A percentile compares a stretch with the other conserved stretches of the same genome.
phyloP scores from a whole-genome alignment of 23 red algal species.

The Gracilaria gracilis region DNA sequence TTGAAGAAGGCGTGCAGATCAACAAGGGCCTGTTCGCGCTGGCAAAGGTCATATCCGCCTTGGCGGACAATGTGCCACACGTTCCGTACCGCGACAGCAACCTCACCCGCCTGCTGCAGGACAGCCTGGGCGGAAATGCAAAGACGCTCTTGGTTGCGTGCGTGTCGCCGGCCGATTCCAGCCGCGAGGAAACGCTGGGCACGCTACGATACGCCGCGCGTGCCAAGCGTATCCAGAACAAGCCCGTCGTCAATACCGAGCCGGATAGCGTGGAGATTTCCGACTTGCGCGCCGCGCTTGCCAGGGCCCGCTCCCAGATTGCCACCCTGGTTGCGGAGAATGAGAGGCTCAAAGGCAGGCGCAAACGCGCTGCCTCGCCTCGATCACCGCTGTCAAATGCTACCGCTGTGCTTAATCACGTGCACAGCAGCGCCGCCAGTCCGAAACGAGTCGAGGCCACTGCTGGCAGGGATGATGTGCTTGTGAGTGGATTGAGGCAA shows the following conservation, averaged over 20 bases:
- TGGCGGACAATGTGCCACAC: conserved; percentile 44
- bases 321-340: conserved; percentile 79
- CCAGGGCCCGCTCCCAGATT: conserved; percentile 70
- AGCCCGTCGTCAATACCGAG: conserved; percentile 89
- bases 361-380: background rate
- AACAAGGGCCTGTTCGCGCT: conserved; percentile 91
- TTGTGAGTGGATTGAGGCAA: conserved; percentile 16
- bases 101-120: conserved; percentile 91
- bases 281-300: conserved; percentile 62
- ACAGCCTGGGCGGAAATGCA: conserved; percentile 90
- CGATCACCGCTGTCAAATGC: background rate
- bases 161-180: conserved; percentile 73
- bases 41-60: conserved; percentile 88
- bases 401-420: background rate
- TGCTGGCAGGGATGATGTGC: conserved; percentile 36
- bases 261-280: conserved; percentile 70
- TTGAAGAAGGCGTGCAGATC: conserved; percentile 92
- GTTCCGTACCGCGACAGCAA: conserved; percentile 97
- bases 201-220: conserved; percentile 93
- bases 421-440: background rate
- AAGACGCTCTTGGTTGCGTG: conserved; percentile 84
- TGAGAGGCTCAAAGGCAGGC: conserved; percentile 31
- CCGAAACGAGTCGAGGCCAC: conserved; percentile 9
- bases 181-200: conserved; percentile 89
- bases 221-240: conserved; percentile 92